Conservation (phyloP, 768 basidiomycete species). For the Leccinum obscurum region DNA sequence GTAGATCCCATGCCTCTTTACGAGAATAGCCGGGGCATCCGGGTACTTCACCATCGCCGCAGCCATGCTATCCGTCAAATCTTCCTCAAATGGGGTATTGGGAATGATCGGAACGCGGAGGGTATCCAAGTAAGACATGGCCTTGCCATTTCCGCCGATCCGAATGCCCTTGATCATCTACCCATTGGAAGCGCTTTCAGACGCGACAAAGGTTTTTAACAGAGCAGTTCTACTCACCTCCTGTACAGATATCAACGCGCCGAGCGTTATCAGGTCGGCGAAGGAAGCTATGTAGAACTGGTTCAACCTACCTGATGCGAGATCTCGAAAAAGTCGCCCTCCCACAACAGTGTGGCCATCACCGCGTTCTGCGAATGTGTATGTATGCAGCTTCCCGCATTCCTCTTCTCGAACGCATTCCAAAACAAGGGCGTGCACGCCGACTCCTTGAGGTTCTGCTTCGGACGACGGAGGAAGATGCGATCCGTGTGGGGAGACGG, state of each 20-base stretch:
- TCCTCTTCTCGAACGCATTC: constrained; percentile 81
- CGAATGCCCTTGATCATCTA: constrained; percentile 94
- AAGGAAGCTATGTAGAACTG: background rate
- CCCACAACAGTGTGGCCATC: constrained; percentile 81
- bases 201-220: background rate
- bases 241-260: constrained; percentile 28
- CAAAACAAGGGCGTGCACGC: constrained; percentile 91
- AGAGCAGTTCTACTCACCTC: constrained; percentile 35
- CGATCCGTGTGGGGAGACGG: constrained; percentile 67
- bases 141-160: constrained; percentile 69
- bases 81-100: constrained; percentile 89
- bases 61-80: constrained; percentile 86
- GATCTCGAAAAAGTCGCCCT: constrained; percentile 68
- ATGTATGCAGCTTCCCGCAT: constrained; percentile 86
- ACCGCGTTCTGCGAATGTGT: constrained; percentile 91
- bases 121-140: constrained; percentile 82
- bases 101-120: constrained; percentile 86
- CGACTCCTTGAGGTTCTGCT: constrained; percentile 72
- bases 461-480: constrained; percentile 75
- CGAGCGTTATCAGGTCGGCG: background rate
- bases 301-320: constrained; percentile 65
- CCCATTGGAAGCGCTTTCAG: background rate
- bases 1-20: constrained; percentile 79
- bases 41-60: constrained; percentile 81
- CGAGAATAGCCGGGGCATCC: constrained; percentile 74